phyloP scores from a whole-genome alignment of 805 yeast genomes.

The Candida pseudofarinosa region DNA sequence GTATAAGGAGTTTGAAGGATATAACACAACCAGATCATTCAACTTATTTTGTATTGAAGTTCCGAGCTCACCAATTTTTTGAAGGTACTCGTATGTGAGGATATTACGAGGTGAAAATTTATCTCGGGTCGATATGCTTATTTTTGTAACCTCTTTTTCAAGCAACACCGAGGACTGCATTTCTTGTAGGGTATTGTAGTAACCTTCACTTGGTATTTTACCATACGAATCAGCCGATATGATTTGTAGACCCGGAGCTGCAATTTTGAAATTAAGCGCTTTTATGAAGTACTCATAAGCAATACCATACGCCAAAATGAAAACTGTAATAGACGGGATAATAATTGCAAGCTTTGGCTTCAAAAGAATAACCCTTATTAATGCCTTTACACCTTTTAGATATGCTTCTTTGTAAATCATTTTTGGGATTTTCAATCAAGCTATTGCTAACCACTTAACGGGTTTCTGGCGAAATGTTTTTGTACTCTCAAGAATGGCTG shows the following conservation, averaged over 20 bases:
- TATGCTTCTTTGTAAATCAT: conserved; percentile 1
- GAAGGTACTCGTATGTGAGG: not conserved
- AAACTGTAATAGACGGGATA: conserved; percentile 27
- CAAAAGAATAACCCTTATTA: conserved; percentile 14
- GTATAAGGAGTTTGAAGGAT: conserved; percentile 9
- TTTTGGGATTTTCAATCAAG: not conserved
- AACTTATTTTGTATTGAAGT: not conserved
- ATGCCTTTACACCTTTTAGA: conserved; percentile 1
- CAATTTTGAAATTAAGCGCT: conserved; percentile 19
- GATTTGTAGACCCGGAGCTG: conserved; percentile 1
- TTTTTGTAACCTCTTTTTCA: not conserved
- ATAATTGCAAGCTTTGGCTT: conserved; percentile 27
- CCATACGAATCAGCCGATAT: not conserved
- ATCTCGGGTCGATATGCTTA: not conserved
- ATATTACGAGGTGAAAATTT: not conserved
- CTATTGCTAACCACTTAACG: not conserved
- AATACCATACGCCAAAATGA: conserved; percentile 31
- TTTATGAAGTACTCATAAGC: conserved; percentile 31
- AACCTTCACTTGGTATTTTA: not conserved
- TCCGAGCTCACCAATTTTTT: not conserved
- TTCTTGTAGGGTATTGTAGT: not conserved
- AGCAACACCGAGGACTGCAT: conserved; percentile 2
- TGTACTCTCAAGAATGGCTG: no score
- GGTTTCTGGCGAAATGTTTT: not conserved
- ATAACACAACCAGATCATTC: conserved; percentile 5